Percentiles rank a stretch among this genome's conserved stretches.
Evolutionary conservation across 2,329 filamentous ascomycete species (phyloP).

Genomic region (Dryadomyces quercus-mongolicae): DNA sequence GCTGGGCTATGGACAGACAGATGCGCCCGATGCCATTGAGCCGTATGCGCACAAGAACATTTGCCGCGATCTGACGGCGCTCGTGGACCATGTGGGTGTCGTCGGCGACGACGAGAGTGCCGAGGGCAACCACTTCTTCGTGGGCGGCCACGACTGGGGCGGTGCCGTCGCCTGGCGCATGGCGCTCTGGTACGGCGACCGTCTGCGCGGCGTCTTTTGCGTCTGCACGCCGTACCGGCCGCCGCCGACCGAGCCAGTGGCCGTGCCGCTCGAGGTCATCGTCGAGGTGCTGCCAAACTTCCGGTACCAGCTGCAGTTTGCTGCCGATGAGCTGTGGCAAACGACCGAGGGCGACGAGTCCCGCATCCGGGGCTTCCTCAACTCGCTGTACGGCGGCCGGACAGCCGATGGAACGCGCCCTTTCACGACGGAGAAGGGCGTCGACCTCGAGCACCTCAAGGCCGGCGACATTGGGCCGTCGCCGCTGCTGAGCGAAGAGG

Average conservation of each 20-base stretch:
- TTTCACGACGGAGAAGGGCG: conserved; percentile 40
- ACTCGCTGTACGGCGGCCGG: conserved; percentile 55
- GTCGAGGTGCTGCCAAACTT: conserved; percentile 51
- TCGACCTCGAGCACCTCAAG: conserved; percentile 48
- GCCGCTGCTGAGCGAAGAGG: conserved; percentile 51
- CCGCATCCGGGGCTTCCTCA: conserved; percentile 53
- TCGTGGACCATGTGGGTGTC: conserved; percentile 48
- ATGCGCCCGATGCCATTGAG: conserved; percentile 46
- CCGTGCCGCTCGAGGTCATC: conserved; percentile 41
- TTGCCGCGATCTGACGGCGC: conserved; percentile 60
- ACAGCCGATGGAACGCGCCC: conserved; percentile 21
- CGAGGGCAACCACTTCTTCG: conserved; percentile 41
- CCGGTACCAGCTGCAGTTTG: conserved; percentile 73
- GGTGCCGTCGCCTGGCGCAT: conserved; percentile 62
- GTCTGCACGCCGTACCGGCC: conserved; percentile 65
- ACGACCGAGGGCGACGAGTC: conserved; percentile 44
- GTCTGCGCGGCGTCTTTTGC: conserved; percentile 64
- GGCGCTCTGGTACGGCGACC: conserved; percentile 58
- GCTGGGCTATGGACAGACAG: conserved; percentile 74
- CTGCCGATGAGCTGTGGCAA: conserved; percentile 48
- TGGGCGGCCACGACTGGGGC: conserved; percentile 93
- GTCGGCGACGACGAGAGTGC: conserved; percentile 16
- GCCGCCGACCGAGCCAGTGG: conserved; percentile 34
- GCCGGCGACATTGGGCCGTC: conserved; percentile 37
- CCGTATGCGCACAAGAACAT: conserved; percentile 63